Evolutionary conservation across 2,329 filamentous ascomycete species (phyloP).

Genomic region (Colletotrichum neosansevieriae): DNA sequence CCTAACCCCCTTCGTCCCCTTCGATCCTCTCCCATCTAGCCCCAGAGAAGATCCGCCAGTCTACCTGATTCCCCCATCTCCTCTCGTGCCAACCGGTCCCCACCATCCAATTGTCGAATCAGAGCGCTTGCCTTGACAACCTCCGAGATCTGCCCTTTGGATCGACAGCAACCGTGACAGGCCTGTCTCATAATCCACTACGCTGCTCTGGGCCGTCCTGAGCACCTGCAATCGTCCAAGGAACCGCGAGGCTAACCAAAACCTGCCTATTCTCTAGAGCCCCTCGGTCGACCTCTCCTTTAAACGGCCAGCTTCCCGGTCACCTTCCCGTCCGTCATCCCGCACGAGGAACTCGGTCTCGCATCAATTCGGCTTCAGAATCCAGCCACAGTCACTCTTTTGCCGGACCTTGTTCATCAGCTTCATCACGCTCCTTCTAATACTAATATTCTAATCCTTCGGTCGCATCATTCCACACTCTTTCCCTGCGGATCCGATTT

Average conservation of each 20-base stretch:
- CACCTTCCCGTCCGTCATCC: conserved; percentile 50
- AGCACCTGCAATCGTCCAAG: conserved; percentile 40
- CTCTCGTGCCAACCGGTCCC: conserved; percentile 42
- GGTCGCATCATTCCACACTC: conserved; percentile 39
- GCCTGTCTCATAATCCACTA: conserved; percentile 25
- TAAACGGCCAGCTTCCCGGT: conserved; percentile 60
- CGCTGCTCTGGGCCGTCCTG: conserved; percentile 33
- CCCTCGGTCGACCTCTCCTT: conserved; percentile 59
- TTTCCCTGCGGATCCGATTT: conserved; percentile 34
- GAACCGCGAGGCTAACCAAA: conserved; percentile 51
- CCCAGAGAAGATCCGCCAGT: conserved; percentile 13
- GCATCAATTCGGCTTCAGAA: conserved; percentile 59
- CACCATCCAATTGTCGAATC: conserved; percentile 42
- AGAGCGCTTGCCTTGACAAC: neutral
- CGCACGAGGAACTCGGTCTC: conserved; percentile 47
- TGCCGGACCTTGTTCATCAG: conserved; percentile 46
- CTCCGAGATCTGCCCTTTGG: conserved; percentile 26
- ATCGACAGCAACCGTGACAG: conserved; percentile 39
- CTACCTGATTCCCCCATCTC: conserved; percentile 42
- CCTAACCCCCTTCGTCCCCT: conserved; percentile 44
- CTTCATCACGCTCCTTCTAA: conserved; percentile 43
- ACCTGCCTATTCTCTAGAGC: conserved; percentile 52
- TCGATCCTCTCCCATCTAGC: conserved; percentile 37
- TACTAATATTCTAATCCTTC: conserved; percentile 44
- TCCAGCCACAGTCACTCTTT: conserved; percentile 71